Evolutionary conservation across 257 asterid species (phyloP), one percentile per base, ranked within the genome.

Genomic region (Lycium barbarum): DNA sequence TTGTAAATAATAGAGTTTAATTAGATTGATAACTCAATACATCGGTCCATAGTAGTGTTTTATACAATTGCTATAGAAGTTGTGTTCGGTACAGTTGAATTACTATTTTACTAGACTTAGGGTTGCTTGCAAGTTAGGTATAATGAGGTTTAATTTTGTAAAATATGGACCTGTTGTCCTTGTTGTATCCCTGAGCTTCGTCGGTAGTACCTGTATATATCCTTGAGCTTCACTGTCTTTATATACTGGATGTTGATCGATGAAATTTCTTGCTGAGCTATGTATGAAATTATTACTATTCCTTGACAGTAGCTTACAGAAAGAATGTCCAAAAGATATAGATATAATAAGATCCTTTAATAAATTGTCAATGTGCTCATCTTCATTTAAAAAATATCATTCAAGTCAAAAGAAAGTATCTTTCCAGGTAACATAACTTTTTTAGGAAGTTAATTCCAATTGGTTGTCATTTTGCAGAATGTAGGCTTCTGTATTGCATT

Each of bases 401-500:
- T 18, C 22, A 7, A 76, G 82, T 76, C 14, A 26, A 76, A 76
- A 53, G 59, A 53, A 26, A 53, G 82, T 4, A 76, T 76, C 14
- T 76, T 51, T 53, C 47, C 3, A 26, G 15, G 26, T 76, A 26
- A 76, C 47, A 49, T 7, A 51, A 13, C 63, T 26, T 76, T 51
- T 62, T 76, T 76, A 51, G 81, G 62, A 76, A 74, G 13, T 49
- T 26, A 26, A 26, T 26, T 22, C 45, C 81, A 74, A 74, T 49
- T 74, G 22, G 22, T 49, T 49, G 81, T 74, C 81, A 47, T 74
- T 49, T 74, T 49, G 22, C 61, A 49, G 81, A 49, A 74, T 49
- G 22, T 49, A 15, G n/a, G 43, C 9, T 73, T 22, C 38, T 72
- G 36, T 45, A n/a, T 22, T 74, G 61, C 81, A 22, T 74, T 51